Base-by-base conservation (phyloP, 345 rosid species). In the Geranium brycei region DNA sequence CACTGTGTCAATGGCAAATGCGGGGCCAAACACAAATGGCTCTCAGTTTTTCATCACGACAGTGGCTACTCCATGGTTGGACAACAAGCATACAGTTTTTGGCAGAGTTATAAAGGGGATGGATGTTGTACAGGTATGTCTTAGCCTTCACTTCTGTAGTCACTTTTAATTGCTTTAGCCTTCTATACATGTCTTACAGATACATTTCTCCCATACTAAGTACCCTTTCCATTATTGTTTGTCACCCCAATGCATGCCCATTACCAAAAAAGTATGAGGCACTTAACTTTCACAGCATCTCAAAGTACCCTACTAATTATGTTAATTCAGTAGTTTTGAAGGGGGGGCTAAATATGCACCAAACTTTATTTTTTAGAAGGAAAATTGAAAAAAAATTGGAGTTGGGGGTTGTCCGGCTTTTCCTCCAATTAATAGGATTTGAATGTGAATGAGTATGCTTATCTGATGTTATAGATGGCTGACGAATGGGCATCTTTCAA, bases 61-160 rank as follows among this genome's bases (percentile, higher is more conserved):
- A 2, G 97, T 88, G 66, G 97, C 99, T 30, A 95, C 99, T 17
- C 93, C 96, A 14, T 95, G 99, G 99, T 79, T 88, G 77, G 97
- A 91, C 79, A 91, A 88, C 76, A 91, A 88, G 80, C 96, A 95
- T 71, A 91, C 96, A 0, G 97, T 95, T 60, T 95, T 91, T 63
- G 99, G 99, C 64, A 81, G 95, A 80, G 95, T 91, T 47, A 76
- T 75, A 1, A 91, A 88, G 73, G 97, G 96, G 71, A 95, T 95
- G 97, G 99, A 95, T 63, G 97, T 88, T 17, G 96, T 95, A 51
- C 99, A 93, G 97, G 99, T 89, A 84, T 19, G 31, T 55, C 64
- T 66, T 17, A 59, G 35, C 60, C 19, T 66, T 8, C 32, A 7
- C 57, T 14, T 60, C 23, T 55, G 8, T 13, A 47, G 53, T 47